Percentiles rank a stretch among this genome's conserved stretches.
phyloP scores from a whole-genome alignment of 352 stramenopile genomes.

The Thraustochytrium striatum region DNA sequence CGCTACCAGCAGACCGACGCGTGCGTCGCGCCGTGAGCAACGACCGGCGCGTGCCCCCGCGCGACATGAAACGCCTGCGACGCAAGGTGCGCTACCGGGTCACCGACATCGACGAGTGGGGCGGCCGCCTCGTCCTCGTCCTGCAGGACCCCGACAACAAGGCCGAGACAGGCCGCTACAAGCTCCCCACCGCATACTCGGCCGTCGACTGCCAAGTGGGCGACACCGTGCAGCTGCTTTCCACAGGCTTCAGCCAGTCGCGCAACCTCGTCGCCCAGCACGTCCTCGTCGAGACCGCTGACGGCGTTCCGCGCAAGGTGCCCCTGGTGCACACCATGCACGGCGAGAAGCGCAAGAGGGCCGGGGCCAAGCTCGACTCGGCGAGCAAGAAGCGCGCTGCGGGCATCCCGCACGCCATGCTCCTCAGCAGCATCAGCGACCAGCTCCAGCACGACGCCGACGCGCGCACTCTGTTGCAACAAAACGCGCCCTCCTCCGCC shows the following conservation, averaged over 20 bases:
- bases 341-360: not conserved
- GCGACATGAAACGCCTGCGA: not conserved
- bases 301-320: not conserved
- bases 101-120: not conserved
- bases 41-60: not conserved
- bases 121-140: not conserved
- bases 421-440: not conserved
- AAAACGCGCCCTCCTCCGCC: not conserved
- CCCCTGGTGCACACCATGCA: not conserved
- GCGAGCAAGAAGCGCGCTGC: not conserved
- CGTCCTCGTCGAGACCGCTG: not conserved
- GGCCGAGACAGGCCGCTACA: not conserved
- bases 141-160: not conserved
- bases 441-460: not conserved
- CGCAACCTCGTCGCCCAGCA: not conserved
- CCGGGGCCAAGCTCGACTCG: not conserved
- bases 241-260: not conserved
- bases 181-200: not conserved
- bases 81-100: not conserved
- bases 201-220: not conserved
- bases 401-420: not conserved
- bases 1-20: no score
- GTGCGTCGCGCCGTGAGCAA: no score
- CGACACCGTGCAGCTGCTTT: not conserved
- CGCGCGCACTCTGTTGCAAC: not conserved